Evolutionary conservation across 2,329 filamentous ascomycete genomes (phyloP), one percentile per base, ranked within the genome.

Genomic region (Aspergillus chevalieri): DNA sequence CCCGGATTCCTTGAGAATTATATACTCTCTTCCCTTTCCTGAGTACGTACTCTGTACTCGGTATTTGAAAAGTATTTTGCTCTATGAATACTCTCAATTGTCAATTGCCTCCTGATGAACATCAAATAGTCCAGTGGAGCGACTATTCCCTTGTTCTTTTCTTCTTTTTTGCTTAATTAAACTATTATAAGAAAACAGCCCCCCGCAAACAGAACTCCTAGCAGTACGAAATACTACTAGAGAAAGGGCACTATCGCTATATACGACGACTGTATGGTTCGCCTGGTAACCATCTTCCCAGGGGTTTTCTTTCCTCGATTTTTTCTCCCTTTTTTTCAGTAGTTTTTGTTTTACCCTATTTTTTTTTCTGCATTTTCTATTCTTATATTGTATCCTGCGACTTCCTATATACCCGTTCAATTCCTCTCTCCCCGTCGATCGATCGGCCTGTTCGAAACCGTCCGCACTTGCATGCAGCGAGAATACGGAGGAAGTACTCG

Each of bases 231-330:
- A n/a, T 38, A 38, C n/a, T 38, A 15, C 17, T 15, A 43, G 12
- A 43, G 19, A 26, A 43, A 43, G 12, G 21, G 17, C 12, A 43
- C 26, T 30, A 30, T 30, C 26, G 12, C 26, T 30, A 30, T 30
- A 30, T 12, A 30, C 26, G 26, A 30, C 26, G 26, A 30, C 26
- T 30, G 26, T n/a, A 22, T 43, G 52, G 59, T 62, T 66, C 59
- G 63, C 64, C 54, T 58, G 65, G 59, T 64, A 65, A 67, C 59
- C 63, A 62, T 50, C 42, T 38, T 46, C 46, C 53, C 45, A 57
- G 49, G 33, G 24, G 34, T 42, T 43, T 24, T 50, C 50, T 22
- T 28, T 24, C 17, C 42, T 49, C 47, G 47, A 47, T 33, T 45
- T 38, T 38, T 38, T 15, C 34, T 14, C 5, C 14, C 14, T 15